Evolutionary conservation across 148 eudicot species (phyloP), one percentile per base, ranked within the genome.

Genomic region (Vaccinium macrocarpon): DNA sequence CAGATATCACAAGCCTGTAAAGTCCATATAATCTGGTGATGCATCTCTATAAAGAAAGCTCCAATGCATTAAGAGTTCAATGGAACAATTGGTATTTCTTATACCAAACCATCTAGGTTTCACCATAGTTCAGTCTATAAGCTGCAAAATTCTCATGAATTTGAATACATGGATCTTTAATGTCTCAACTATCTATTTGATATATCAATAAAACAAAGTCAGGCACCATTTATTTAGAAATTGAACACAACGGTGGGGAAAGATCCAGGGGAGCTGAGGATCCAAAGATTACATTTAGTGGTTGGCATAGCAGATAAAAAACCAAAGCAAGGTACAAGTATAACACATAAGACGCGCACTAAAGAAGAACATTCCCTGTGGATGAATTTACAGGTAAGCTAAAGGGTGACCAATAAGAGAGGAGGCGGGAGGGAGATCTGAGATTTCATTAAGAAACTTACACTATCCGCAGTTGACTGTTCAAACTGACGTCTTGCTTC

Each of bases 401-500:
- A 64, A 72, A 82, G 15, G 19, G 56, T 38, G 16, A 35, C 23
- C 68, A 66, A 77, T 56, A 5, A 64, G 53, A 49, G 25, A 81
- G 71, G 80, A 51, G 18, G 29, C 27, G 50, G 21, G 15, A 18
- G 12, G 50, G 70, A 32, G 57, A 35, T 62, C 11, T 51, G 71
- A 50, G 62, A 80, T 23, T 62, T 75, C 19, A 84, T 46, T 23
- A 10, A 38, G 61, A 89, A 81, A 82, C 95, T 93, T 90, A 96
- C 97, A 89, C 68, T 82, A 81, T 90, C 92, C 35, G 80, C 88
- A 64, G 91, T 86, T 70, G 92, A 74, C 84, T 86, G 89, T 82
- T 93, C 95, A 88, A 88, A 87, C 74, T 93, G 96, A 71, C 87
- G 90, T 78, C 94, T 88, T 87, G 95, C 95, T 92, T 93, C 98